A percentile compares a stretch with the other conserved stretches of the same genome.
phyloP scores from a whole-genome alignment of 805 yeast genomes.

The Kazachstania martiniae region DNA sequence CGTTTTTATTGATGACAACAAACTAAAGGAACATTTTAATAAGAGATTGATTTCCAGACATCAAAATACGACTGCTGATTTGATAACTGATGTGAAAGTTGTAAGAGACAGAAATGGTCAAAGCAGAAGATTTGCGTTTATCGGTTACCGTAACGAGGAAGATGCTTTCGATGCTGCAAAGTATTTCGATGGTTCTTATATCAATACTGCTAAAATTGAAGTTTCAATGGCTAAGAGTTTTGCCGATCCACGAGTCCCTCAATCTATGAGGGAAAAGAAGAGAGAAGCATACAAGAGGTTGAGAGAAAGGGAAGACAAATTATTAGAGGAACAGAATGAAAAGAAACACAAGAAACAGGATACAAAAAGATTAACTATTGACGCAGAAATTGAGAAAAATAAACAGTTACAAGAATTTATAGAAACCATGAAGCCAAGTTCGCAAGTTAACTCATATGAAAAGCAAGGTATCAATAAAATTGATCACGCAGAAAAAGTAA shows the following conservation, averaged over 20 bases:
- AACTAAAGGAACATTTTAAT: constrained; percentile 54
- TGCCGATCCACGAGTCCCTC: constrained; percentile 73
- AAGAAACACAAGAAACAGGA: constrained; percentile 30
- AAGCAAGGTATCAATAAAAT: constrained; percentile 4
- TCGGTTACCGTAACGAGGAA: constrained; percentile 64
- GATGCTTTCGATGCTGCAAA: constrained; percentile 74
- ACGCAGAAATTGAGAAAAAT: constrained; percentile 51
- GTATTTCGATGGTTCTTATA: constrained; percentile 66
- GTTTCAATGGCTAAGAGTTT: constrained; percentile 79
- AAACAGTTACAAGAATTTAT: constrained; percentile 69
- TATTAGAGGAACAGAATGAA: constrained; percentile 33
- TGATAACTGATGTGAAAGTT: constrained; percentile 80
- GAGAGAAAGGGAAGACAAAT: constrained; percentile 37
- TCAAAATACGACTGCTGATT: constrained; percentile 31
- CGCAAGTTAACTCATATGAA: constrained; percentile 68
- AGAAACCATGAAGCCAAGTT: constrained; percentile 70
- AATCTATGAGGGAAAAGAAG: constrained; percentile 45
- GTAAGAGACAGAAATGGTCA: constrained; percentile 74
- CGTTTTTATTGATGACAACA: constrained; percentile 60
- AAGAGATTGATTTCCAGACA: constrained; percentile 22
- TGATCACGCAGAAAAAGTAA: constrained; percentile 19
- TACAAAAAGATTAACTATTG: constrained; percentile 30
- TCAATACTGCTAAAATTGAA: constrained; percentile 70
- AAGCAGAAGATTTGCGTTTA: constrained; percentile 85
- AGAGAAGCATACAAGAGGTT: constrained; percentile 40